A percentile compares a stretch with the other conserved stretches of the same genome.
Conservation (phyloP, 1,139 yeast genomes). For the Candida sojae region DNA sequence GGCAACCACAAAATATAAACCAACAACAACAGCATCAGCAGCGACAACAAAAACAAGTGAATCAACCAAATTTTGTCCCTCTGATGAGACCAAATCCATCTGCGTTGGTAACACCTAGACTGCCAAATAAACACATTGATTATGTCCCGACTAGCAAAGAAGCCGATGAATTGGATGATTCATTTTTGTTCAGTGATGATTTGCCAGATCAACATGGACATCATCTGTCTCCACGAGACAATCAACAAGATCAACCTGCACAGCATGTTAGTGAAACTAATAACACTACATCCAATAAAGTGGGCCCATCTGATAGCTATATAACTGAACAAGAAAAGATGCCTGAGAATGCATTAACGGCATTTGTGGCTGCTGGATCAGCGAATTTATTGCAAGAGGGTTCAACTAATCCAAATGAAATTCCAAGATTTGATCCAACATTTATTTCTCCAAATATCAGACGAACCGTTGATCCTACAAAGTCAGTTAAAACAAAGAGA, state of each 20-base stretch:
- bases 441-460: constrained; percentile 52
- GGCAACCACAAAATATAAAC: not conserved
- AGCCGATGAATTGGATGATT: constrained; percentile 54
- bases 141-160: constrained; percentile 26
- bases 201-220: constrained; percentile 21
- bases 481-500: constrained; percentile 58
- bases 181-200: constrained; percentile 69
- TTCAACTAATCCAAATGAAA: constrained; percentile 19
- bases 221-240: not conserved
- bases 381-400: constrained; percentile 53
- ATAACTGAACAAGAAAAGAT: constrained; percentile 11
- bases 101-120: constrained; percentile 13
- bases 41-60: constrained; percentile 2
- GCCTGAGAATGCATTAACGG: constrained; percentile 15
- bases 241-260: constrained; percentile 8
- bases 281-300: not conserved
- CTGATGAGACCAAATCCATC: constrained; percentile 11
- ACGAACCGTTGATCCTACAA: constrained; percentile 58
- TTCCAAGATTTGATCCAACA: constrained; percentile 49
- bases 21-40: constrained; percentile 4
- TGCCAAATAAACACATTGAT: constrained; percentile 14
- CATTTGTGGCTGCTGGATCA: constrained; percentile 61
- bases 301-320: not conserved
- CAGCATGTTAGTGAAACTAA: not conserved
- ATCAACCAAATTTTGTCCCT: constrained; percentile 1